Evolutionary conservation across 352 stramenopile genomes (phyloP), one percentile per base, ranked within the genome.

Genomic region (Elongisporangium prolatum): DNA sequence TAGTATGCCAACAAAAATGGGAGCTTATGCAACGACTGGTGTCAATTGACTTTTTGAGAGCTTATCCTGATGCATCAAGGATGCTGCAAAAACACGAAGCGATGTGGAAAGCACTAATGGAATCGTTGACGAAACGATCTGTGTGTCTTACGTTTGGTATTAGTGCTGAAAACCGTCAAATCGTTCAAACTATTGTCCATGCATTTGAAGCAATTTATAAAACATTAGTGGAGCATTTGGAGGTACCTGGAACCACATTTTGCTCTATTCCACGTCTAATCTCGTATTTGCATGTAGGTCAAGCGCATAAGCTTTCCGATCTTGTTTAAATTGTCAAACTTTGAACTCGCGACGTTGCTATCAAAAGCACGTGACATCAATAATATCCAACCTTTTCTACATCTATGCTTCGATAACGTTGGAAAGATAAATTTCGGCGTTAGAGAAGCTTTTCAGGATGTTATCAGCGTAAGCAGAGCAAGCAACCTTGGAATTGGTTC

Each of bases 321-420:
- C 0, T 89, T 91, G 44, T 91, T 83, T 55, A 72, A 74, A 9
- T 64, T 91, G 0, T 91, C 78, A 0, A 85, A 88, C 55, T 55
- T 76, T 8, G 78, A 91, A 54, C 64, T 91, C 0, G 67, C 78
- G 1, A 74, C 68, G 3, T 25, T 91, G 6, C 54, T 91, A 2
- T 83, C 77, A 0, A 81, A 74, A 49, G 57, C 61, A 0, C 66
- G 78, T 0, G 80, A 91, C 25, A 61, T 77, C 17, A 66, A 68
- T 16, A 67, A 65, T 28, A 83, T 88, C 48, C 73, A 83, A 18
- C 67, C 72, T 16, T 89, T 84, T 63, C 52, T 89, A 0, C 76
- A 74, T 21, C 76, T 80, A 48, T 88, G 78, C 47, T 91, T 91
- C 37, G 80, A 91, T 21, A 91, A 91, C n/a, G 69, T 91, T 4